Evolutionary conservation across 169 alveolate species (phyloP), one percentile per base, ranked within the genome.

Genomic region (Eimeria zaria): DNA sequence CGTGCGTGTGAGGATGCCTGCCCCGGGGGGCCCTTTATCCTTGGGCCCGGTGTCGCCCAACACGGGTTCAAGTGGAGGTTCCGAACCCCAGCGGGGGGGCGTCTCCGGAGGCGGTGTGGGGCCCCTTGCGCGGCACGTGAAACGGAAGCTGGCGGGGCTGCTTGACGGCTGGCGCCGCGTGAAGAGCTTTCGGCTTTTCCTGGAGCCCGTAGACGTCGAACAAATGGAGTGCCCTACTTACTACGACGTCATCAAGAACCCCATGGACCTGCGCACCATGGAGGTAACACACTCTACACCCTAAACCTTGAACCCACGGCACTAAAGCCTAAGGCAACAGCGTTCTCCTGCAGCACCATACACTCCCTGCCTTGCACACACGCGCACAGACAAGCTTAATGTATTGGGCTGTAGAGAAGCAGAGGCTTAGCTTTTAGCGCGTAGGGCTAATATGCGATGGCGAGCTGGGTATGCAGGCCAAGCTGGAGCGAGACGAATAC

Each of bases 151-250:
- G 51, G 96, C 96, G 24, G 94, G 94, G 39, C 58, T 93, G n/a
- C 64, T 93, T 16, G 96, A 93, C 48, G 96, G 91, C 55, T 93
- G 96, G 88, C 60, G 96, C 5, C 85, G 94, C 39, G 64, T 69
- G 39, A 80, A 62, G 91, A 30, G 80, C 39, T 93, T 93, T 51
- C 96, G 89, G 22, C 94, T 93, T 33, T 93, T 93, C 39, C 94
- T 93, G n/a, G 94, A 80, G 67, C 96, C 96, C 33, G 96, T 93
- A 0, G 96, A 93, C 41, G 89, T 69, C 11, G 96, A 78, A 33
- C 94, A 76, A 22, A 93, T 93, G 96, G 96, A 93, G 44, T 93
- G 96, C 89, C 96, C 96, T 14, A 83, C 96, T 1, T 93, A 93
- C 80, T 93, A 93, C 41, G 96, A 93, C 20, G 84, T 83, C 20